Base-by-base conservation (phyloP, 352 stramenopile genomes). In the Pythium insidiosum region DNA sequence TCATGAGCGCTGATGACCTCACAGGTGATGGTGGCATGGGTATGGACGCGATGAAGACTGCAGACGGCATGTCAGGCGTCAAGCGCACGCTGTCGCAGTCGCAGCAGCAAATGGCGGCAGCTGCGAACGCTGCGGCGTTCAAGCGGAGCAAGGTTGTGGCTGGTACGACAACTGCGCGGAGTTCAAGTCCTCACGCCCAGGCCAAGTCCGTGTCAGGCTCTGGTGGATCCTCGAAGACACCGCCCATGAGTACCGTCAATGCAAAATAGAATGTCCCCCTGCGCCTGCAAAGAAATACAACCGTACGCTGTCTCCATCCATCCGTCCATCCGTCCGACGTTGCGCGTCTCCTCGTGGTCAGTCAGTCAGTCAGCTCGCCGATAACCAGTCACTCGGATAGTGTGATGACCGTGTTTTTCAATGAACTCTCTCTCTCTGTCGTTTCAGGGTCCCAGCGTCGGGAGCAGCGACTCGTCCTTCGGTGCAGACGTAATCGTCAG, bases 231-330 rank as follows among this genome's bases (percentile, higher is more conserved):
- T 86, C 73, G 40, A 91, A 91, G 69, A 88, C 78, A 55, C 78
- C 78, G 57, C 76, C 78, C 41, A 86, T 91, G 75, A 86, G 78
- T 73, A 78, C 78, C 62, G 78, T 91, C 44, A 91, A 91, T 70
- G 78, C 78, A 68, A 91, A 91, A 67, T 91, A 91, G 15, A 33
- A 33, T n/a, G n/a, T n/a, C n/a, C n/a, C n/a, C n/a, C n/a, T n/a
- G n/a, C n/a, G n/a, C n/a, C n/a, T n/a, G n/a, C n/a, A n/a, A n/a
- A n/a, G n/a, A n/a, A n/a, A n/a, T n/a, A n/a, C n/a, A n/a, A n/a
- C n/a, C n/a, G n/a, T n/a, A n/a, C n/a, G n/a, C n/a, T n/a, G n/a
- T n/a, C n/a, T n/a, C n/a, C n/a, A n/a, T n/a, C n/a, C n/a, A n/a
- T n/a, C n/a, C n/a, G n/a, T n/a, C n/a, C n/a, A n/a, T n/a, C n/a